Base-by-base conservation (phyloP, 2,329 filamentous ascomycete species). In the Cytospora chrysosperma region DNA sequence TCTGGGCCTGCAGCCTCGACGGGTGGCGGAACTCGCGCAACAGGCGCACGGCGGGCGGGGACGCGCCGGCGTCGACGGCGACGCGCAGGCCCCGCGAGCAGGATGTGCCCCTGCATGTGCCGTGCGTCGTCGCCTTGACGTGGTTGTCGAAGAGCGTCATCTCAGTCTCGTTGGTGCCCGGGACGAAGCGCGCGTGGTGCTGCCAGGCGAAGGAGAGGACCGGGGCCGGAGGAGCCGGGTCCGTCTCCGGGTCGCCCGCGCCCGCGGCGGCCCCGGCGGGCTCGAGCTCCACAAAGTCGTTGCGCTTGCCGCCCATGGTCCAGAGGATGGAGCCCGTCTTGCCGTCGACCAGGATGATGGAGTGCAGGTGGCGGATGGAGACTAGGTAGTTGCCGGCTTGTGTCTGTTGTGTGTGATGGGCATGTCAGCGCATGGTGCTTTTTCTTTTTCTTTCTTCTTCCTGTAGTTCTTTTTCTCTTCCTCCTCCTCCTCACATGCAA, bases 351-450 rank as follows among this genome's bases (percentile, higher is more conserved):
- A 78, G 78, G 34, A 75, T 75, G 13, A 85, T 72, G 21, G 78
- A 75, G 68, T 78, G 78, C 56, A 77, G 75, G 68, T 85, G 77
- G 1, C 82, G 79, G 0, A 79, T 75, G 0, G 82, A 86, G 40
- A 87, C 75, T 15, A 86, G 71, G 60, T 84, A 87, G 68, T 86
- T 80, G 6, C 81, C 81, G 0, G 75, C 67, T 0, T 61, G 54
- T 13, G 64, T 65, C 64, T 65, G 34, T 19, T 30, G n/a, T 27
- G 15, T 4, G 10, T 2, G 24, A 15, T 27, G 15, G n/a, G 10
- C 3, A 19, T 50, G 59, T 65, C 47, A 65, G 63, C 28, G 19
- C 24, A 13, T 17, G 15, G 19, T 17, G 15, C 13, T 21, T 21
- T 21, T 28, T 7, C 7, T n/a, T 34, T 13, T 9, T n/a, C 28